A percentile compares a stretch with the other conserved stretches of the same genome.
Conservation (phyloP, 306 rosid genomes). For the Lathyrus oleraceus region DNA sequence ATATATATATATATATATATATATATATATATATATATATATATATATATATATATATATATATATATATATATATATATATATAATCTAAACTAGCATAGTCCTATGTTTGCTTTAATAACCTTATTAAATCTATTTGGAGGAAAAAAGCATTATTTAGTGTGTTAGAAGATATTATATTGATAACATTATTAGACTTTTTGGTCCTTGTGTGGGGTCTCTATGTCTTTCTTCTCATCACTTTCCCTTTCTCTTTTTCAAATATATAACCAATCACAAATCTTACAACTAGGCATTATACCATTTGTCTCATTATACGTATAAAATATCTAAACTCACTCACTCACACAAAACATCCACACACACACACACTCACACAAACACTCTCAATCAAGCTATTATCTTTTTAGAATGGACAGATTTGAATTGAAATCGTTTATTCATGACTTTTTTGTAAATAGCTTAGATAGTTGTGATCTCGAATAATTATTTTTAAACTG, state of each 20-base stretch:
- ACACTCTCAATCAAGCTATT: too few species aligned
- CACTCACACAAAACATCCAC: neutral
- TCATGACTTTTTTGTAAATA: too few species aligned
- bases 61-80: too few species aligned
- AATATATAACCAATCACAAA: too few species aligned
- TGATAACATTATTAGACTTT: neutral
- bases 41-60: too few species aligned
- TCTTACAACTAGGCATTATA: slow-evolving; percentile 10
- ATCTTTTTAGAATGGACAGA: too few species aligned
- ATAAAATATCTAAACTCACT: neutral
- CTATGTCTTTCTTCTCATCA: neutral
- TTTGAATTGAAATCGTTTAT: too few species aligned
- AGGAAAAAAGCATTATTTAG: neutral
- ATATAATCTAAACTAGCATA: neutral
- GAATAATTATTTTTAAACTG: too few species aligned
- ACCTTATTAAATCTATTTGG: neutral
- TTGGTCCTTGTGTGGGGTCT: neutral
- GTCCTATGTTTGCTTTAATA: neutral
- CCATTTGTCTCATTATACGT: slow-evolving; percentile 38
- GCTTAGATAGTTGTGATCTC: too few species aligned
- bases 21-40: too few species aligned
- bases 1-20: too few species aligned
- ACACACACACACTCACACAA: slow-evolving; percentile 18
- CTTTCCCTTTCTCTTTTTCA: slow-evolving; percentile 22
- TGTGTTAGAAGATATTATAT: neutral